phyloP scores from a whole-genome alignment of 345 rosid genomes.

The thale cress (Arabidopsis thaliana) region TAIR10.1 NC_003070.9:27505501-27506000 shows the following conservation, averaged over 20 bases:
- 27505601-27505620: constrained; percentile 79
- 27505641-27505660: constrained; percentile 55
- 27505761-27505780: constrained; percentile 44
- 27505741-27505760: constrained; percentile 44
- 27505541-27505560: constrained; percentile 74
- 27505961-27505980: constrained; percentile 39
- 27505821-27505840: constrained; percentile 47
- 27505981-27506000: constrained; percentile 46
- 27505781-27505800: constrained; percentile 41
- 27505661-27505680: constrained; percentile 10
- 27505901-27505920: constrained; percentile 31
- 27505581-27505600: constrained; percentile 91
- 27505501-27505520: constrained; percentile 97
- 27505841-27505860: constrained; percentile 42
- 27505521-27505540: constrained; percentile 70
- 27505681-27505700: constrained; percentile 40
- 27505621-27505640: constrained; percentile 58
- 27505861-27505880: constrained; percentile 35
- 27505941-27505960: constrained; percentile 44
- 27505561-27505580: constrained; percentile 78
- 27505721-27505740: constrained; percentile 39
- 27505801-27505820: constrained; percentile 42
- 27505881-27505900: constrained; percentile 30
- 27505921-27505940: constrained; percentile 34
- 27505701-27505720: constrained; percentile 54